These are phyloP conservation scores for Serendipita vermifera DNA, from an alignment of 768 basidiomycete genomes.

Conservation along the genomic window DNA sequence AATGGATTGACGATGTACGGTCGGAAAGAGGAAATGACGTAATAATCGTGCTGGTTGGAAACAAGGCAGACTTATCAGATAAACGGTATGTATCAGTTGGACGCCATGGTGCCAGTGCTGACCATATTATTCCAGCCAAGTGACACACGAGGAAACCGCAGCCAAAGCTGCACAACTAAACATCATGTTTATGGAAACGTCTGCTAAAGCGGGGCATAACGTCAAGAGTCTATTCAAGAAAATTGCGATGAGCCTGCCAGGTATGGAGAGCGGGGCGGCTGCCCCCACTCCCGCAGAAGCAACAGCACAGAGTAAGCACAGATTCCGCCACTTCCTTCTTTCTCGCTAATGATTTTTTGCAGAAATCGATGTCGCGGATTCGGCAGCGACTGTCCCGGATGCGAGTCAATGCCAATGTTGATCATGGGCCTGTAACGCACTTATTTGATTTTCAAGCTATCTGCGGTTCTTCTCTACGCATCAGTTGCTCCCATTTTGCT, in stretches of 20 bases:
- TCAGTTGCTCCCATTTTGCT: no score
- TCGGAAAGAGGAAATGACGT: conserved; percentile 96
- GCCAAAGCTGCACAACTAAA: conserved; percentile 78
- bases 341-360: neutral
- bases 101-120: no score
- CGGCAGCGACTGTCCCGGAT: neutral
- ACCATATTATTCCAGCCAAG: conserved; percentile 82
- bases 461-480: no score
- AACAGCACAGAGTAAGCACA: conserved; percentile 23
- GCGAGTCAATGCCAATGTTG: neutral
- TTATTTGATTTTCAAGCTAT: no score
- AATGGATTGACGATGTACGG: conserved; percentile 99
- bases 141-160: conserved; percentile 96
- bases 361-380: conserved; percentile 5
- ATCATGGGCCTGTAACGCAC: no score
- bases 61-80: conserved; percentile 97
- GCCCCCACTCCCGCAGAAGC: neutral
- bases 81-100: conserved; percentile 87
- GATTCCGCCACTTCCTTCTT: conserved; percentile 7
- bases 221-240: conserved; percentile 99
- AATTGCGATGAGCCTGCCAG: conserved; percentile 95
- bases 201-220: conserved; percentile 97
- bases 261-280: conserved; percentile 68
- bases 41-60: conserved; percentile 95
- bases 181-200: conserved; percentile 99